Percentiles rank a stretch among this genome's conserved stretches.
Conservation (phyloP, 2,329 filamentous ascomycete genomes). For the Lithohypha guttulata region DNA sequence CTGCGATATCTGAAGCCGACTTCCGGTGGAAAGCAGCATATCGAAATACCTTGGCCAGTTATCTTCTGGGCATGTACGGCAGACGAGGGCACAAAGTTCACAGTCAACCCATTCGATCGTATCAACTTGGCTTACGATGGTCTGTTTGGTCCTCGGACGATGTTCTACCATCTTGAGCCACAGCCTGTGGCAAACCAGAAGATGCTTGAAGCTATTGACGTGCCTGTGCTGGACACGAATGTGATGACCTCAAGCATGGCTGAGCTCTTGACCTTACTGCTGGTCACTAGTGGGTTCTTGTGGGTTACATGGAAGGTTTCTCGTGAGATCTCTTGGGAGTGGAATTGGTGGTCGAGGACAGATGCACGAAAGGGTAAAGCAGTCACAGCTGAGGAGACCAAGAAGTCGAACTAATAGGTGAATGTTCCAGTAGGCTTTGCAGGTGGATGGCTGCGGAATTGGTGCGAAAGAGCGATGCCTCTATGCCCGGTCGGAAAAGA, state of each 20-base stretch:
- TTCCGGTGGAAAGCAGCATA: slow-evolving; percentile 26
- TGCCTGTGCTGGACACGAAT: slow-evolving; percentile 55
- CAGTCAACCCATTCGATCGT: slow-evolving; percentile 73
- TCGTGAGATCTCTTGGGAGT: slow-evolving; percentile 23
- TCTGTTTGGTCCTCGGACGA: slow-evolving; percentile 62
- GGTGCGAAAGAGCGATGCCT: no score
- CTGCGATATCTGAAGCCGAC: slow-evolving; percentile 64
- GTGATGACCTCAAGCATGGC: slow-evolving; percentile 40
- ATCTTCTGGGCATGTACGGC: slow-evolving; percentile 85
- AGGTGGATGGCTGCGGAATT: no score
- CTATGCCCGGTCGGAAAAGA: no score
- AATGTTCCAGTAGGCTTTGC: no score
- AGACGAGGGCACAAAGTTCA: slow-evolving; percentile 48
- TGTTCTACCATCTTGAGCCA: slow-evolving; percentile 70
- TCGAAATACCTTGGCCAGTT: slow-evolving; percentile 65
- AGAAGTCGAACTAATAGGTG: no score
- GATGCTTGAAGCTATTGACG: slow-evolving; percentile 46
- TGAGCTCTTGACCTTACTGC: slow-evolving; percentile 46
- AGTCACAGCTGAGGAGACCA: background rate
- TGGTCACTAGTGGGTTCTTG: slow-evolving; percentile 53
- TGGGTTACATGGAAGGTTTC: slow-evolving; percentile 57
- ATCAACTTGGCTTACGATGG: slow-evolving; percentile 76
- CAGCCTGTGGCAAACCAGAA: slow-evolving; percentile 24
- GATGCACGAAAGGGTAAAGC: slow-evolving; percentile 3
- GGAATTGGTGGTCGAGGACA: slow-evolving; percentile 13